Evolutionary conservation across 768 basidiomycete species (phyloP).

Genomic region (Amanita rubescens): DNA sequence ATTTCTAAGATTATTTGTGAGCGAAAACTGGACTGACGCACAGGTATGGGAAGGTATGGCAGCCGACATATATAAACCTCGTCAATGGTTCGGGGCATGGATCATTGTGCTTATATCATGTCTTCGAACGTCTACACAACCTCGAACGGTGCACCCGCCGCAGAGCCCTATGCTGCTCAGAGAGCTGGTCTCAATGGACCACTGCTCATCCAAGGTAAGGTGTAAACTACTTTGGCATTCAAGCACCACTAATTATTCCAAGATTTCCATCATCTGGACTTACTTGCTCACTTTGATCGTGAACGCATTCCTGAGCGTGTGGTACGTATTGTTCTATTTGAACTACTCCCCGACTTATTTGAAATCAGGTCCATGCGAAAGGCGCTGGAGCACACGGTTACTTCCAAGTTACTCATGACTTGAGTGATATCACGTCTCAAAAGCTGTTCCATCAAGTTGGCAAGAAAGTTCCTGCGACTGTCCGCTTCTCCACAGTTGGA

Average conservation of each 20-base stretch:
- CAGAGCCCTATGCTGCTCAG: slow-evolving; percentile 73
- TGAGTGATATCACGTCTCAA: slow-evolving; percentile 76
- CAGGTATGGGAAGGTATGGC: too few species aligned
- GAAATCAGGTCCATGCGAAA: slow-evolving; percentile 75
- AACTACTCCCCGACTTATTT: slow-evolving; percentile 19
- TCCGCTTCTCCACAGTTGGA: slow-evolving; percentile 91
- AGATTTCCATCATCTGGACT: slow-evolving; percentile 88
- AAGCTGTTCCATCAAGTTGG: slow-evolving; percentile 57
- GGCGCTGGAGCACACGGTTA: slow-evolving; percentile 90
- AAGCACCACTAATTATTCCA: slow-evolving; percentile 10
- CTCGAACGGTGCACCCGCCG: slow-evolving; percentile 73
- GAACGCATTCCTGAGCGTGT: slow-evolving; percentile 96
- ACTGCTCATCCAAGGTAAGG: slow-evolving; percentile 78
- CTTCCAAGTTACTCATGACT: slow-evolving; percentile 84
- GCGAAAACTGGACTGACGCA: too few species aligned
- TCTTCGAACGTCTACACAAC: slow-evolving; percentile 77
- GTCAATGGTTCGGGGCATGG: too few species aligned
- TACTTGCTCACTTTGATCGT: slow-evolving; percentile 87
- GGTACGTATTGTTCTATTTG: slow-evolving; percentile 32
- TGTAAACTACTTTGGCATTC: not conserved
- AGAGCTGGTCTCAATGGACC: slow-evolving; percentile 70
- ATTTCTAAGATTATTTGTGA: too few species aligned
- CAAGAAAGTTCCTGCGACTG: slow-evolving; percentile 65
- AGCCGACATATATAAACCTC: too few species aligned
- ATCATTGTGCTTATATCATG: too few species aligned